phyloP scores from a whole-genome alignment of 2,329 filamentous ascomycete genomes.

The Aureobasidium sp. region DNA sequence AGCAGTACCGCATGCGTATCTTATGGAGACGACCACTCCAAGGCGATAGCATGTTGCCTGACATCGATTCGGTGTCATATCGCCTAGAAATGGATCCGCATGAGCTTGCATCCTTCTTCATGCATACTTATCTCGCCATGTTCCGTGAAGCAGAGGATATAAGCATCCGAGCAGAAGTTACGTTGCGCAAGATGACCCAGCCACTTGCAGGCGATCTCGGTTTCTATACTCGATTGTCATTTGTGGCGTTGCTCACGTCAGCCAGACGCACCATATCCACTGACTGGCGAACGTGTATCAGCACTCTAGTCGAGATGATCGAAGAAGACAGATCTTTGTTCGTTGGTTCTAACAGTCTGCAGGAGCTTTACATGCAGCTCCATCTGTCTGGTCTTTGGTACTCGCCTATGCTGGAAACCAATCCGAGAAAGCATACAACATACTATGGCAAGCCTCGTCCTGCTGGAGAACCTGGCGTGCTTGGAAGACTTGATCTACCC shows the following conservation, averaged over 20 bases:
- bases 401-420: not conserved
- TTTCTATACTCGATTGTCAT: constrained; percentile 24
- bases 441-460: not conserved
- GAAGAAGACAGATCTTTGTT: constrained; percentile 17
- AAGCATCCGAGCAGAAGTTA: constrained; percentile 10
- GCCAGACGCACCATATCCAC: constrained; percentile 20
- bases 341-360: constrained; percentile 22
- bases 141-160: constrained; percentile 36
- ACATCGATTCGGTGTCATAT: not conserved
- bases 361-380: constrained; percentile 26
- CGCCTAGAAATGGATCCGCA: constrained; percentile 30
- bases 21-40: constrained; percentile 17
- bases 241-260: constrained; percentile 23
- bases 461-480: constrained; percentile 3
- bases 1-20: constrained; percentile 17
- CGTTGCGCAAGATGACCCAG: not conserved
- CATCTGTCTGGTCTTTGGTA: constrained; percentile 21
- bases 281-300: constrained; percentile 20
- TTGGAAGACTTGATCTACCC: not conserved
- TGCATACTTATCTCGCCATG: constrained; percentile 40
- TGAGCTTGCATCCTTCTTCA: constrained; percentile 35
- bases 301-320: constrained; percentile 17
- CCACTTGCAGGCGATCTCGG: constrained; percentile 4
- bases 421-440: not conserved
- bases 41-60: not conserved